A percentile compares a stretch with the other conserved stretches of the same genome.
These are phyloP conservation scores for Bothriochloa decipiens DNA, from an alignment of 176 grass and related monocot genomes.

Conservation along the genomic window DNA sequence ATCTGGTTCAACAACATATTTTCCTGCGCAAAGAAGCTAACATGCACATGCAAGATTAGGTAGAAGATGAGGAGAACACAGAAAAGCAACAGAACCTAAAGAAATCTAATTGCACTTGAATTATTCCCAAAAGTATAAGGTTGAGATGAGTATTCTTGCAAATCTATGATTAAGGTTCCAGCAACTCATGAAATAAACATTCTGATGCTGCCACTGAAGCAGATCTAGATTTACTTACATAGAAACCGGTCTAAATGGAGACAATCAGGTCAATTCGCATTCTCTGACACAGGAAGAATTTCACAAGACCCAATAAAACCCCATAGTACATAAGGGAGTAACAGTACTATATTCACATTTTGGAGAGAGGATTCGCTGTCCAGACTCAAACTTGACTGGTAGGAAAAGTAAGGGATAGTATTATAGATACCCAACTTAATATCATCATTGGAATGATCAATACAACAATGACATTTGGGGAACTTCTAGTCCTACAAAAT, in stretches of 20 bases:
- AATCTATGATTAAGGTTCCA: neutral
- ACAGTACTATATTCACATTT: neutral
- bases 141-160: neutral
- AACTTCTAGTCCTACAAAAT: neutral
- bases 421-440: neutral
- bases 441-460: neutral
- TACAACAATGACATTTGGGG: neutral
- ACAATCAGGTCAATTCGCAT: neutral
- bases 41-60: slow-evolving; percentile 2
- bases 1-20: neutral
- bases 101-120: neutral
- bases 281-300: slow-evolving; percentile 6
- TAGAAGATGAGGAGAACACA: slow-evolving; percentile 8
- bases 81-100: slow-evolving; percentile 19
- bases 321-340: neutral
- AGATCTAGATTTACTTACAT: neutral
- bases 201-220: neutral
- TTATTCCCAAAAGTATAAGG: slow-evolving; percentile 10
- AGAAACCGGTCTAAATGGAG: neutral
- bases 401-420: neutral
- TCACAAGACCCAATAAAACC: neutral
- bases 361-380: neutral
- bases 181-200: slow-evolving; percentile 1
- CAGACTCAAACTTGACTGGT: neutral
- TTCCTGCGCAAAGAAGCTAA: neutral